A percentile compares a stretch with the other conserved stretches of the same genome.
phyloP scores from a whole-genome alignment of 169 alveolate species.

The Besnoitia besnoiti region DNA sequence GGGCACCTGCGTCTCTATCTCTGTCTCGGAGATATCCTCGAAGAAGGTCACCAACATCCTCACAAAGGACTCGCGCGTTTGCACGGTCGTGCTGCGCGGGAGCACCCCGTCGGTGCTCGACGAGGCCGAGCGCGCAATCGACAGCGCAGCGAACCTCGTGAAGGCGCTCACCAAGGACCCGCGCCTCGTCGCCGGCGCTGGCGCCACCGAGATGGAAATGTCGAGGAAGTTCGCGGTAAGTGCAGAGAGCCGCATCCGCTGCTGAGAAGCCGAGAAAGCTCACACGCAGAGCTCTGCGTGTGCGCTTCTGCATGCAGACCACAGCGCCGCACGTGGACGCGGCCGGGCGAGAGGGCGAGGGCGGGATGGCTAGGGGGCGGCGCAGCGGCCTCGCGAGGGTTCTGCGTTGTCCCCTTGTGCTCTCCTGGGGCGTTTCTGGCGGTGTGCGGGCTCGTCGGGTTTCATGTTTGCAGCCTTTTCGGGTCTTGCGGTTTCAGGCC shows the following conservation, averaged over 20 bases:
- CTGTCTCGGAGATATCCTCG: conserved; percentile 93
- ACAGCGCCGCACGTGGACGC: too few relatives aligned
- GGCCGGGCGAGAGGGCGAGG: too few relatives aligned
- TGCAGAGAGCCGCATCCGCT: too few relatives aligned
- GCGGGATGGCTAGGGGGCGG: too few relatives aligned
- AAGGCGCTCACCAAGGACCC: conserved; percentile 68
- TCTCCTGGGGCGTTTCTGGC: too few relatives aligned
- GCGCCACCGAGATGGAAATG: conserved; percentile 74
- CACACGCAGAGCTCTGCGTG: too few relatives aligned
- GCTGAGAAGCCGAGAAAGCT: too few relatives aligned
- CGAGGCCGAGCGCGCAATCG: conserved; percentile 99
- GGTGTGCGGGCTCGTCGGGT: too few relatives aligned
- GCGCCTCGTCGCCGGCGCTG: conserved; percentile 76
- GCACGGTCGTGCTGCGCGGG: conserved; percentile 82
- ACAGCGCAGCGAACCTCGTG: conserved; percentile 91
- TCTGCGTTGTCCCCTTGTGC: too few relatives aligned
- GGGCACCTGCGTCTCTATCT: conserved; percentile 92
- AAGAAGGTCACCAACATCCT: conserved; percentile 82
- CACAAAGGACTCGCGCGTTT: conserved; percentile 68
- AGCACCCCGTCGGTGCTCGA: conserved; percentile 96
- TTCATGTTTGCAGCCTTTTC: too few relatives aligned
- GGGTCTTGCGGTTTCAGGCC: conserved; percentile 15
- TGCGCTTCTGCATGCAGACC: too few relatives aligned
- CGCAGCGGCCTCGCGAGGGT: too few relatives aligned
- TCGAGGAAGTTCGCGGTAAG: conserved; percentile 74